Evolutionary conservation across 306 rosid species (phyloP), one percentile per base, ranked within the genome.

Genomic region (Mimosa pudica): DNA sequence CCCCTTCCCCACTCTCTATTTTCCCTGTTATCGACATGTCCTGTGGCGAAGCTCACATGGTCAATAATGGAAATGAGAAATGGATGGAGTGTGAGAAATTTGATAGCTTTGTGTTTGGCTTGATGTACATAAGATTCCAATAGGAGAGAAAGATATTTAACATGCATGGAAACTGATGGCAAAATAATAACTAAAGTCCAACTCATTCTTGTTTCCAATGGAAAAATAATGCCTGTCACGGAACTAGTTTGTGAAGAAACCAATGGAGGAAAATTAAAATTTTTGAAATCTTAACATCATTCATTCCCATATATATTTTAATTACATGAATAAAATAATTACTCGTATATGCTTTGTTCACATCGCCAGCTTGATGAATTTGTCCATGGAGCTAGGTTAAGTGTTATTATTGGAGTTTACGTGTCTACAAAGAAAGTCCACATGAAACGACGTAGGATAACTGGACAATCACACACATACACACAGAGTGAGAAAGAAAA

Each of bases 71-170:
- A 32, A 72, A 72, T 7, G n/a, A 51, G 17, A 32, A 72, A 10
- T 33, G 17, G 42, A 71, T 1, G 62, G 12, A 71, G 62, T 2
- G n/a, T 32, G 60, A 12, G 60, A 47, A 48, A 14, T 32, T 33
- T 33, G 46, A 7, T 49, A 33, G 11, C 51, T 72, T 72, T 33
- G 63, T 72, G 76, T 16, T 51, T 72, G 63, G 63, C 76, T 72
- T 51, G 13, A 51, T 61, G 18, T 61, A 44, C 49, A 8, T 45
- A 44, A 75, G 76, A 72, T 51, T 49, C 60, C 42, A 33, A 62
- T 60, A 49, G 0, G 9, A 8, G 30, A 71, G 9, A 51, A 7
- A 12, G 5, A 16, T 14, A 49, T 7, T 49, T 49, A 8, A 33
- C 42, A 38, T 38, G 35, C 47, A 14, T 49, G 41, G 6, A 49